phyloP scores from a whole-genome alignment of 2,329 filamentous ascomycete genomes.

The Microsporum audouinii region DNA sequence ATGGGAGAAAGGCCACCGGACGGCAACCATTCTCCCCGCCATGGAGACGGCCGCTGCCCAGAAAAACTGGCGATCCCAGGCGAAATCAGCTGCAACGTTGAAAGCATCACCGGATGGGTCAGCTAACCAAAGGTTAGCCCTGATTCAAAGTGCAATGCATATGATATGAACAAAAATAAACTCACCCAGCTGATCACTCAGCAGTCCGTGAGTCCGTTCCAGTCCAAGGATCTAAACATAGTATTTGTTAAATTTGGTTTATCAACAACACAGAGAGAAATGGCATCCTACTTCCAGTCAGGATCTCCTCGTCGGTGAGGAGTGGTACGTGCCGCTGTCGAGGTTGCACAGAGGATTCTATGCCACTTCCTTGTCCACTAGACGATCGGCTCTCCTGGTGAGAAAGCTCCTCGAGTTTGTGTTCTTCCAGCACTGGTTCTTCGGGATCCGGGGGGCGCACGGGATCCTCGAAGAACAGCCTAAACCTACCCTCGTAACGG shows the following conservation, averaged over 20 bases:
- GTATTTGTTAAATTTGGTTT: background rate
- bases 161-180: background rate
- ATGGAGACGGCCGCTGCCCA: background rate
- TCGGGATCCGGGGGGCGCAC: background rate
- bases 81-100: background rate
- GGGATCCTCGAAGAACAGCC: background rate
- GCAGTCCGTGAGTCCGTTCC: background rate
- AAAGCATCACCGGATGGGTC: background rate
- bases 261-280: background rate
- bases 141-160: background rate
- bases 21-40: background rate
- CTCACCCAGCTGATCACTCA: background rate
- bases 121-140: background rate
- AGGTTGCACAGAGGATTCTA: background rate
- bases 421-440: background rate
- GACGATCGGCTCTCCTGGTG: background rate
- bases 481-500: too few relatives aligned
- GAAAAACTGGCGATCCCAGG: background rate
- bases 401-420: background rate
- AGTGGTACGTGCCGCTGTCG: too few relatives aligned
- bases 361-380: background rate
- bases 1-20: background rate
- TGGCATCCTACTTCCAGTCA: background rate
- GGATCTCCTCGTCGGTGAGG: too few relatives aligned
- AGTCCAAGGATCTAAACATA: background rate